Conservation (phyloP, 805 yeast genomes). For the Lachancea dasiensis region DNA sequence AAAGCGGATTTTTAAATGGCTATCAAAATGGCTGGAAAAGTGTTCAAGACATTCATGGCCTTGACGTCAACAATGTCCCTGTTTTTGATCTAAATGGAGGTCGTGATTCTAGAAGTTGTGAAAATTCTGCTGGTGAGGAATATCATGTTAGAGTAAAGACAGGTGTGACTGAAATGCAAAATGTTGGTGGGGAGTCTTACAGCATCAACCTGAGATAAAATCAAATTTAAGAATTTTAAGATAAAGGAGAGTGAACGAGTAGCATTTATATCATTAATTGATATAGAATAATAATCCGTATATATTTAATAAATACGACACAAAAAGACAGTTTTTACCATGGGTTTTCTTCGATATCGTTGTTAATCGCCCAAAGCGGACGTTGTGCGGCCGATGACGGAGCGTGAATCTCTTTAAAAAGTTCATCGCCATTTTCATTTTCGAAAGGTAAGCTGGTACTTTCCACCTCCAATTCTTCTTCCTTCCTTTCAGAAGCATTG, state of each 20-base stretch:
- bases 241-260: background rate
- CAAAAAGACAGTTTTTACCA: conserved; percentile 42
- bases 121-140: conserved; percentile 21
- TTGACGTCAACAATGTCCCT: conserved; percentile 6
- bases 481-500: conserved; percentile 7
- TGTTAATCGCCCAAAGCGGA: conserved; percentile 43
- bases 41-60: conserved; percentile 29
- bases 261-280: too few species aligned
- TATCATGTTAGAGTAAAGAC: conserved; percentile 40
- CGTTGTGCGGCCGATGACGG: conserved; percentile 42
- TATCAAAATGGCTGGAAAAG: conserved; percentile 29
- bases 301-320: background rate
- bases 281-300: background rate
- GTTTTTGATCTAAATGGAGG: conserved; percentile 6
- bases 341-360: conserved; percentile 58
- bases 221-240: background rate
- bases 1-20: conserved; percentile 10
- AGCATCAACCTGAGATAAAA: conserved; percentile 17
- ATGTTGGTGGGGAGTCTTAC: conserved; percentile 33
- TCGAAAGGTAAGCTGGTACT: conserved; percentile 36
- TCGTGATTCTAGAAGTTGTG: background rate
- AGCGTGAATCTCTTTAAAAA: conserved; percentile 67
- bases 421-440: conserved; percentile 43
- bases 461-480: background rate
- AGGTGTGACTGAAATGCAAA: conserved; percentile 37